Base-by-base conservation (phyloP, 495 filamentous ascomycete genomes). In the Penicillium chermesinum region DNA sequence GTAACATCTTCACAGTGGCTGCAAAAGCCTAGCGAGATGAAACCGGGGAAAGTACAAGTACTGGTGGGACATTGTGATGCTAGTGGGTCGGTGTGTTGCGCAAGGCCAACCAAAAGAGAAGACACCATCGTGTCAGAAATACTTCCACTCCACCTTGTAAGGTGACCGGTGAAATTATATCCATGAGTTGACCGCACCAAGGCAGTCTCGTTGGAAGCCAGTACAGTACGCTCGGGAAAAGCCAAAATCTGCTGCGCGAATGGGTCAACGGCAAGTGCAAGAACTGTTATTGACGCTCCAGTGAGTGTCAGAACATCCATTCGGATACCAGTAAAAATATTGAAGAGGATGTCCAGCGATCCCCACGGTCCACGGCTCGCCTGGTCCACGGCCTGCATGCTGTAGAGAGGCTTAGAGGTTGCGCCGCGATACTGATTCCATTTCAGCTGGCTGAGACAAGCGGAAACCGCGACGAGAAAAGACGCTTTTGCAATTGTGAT, bases 361-460 rank as follows among this genome's bases (percentile, higher is more conserved):
- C 50, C 50, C 30, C 38, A 47, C 0, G 44, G 44, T 14, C 50
- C 50, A 8, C 39, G 38, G 20, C 50, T 53, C 12, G 44, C 50
- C 16, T 53, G 39, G 10, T 53, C 50, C 8, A 53, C 7, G 2
- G 38, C 38, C n/a, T 53, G 44, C 12, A 53, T 38, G 6, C 47
- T 4, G 12, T 48, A 48, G 7, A 53, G 39, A 4, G 43, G 44
- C 8, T n/a, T 17, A 16, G 50, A 20, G 2, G n/a, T 13, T 14
- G 43, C 30, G n/a, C 15, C 32, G 19, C 38, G 38, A 22, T 13
- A 19, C 10, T 20, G 38, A 14, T 38, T 48, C 50, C 50, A 53
- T 33, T 53, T 53, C 6, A 53, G 39, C 22, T 53, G 50, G 15
- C 50, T 15, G 2, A 53, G 50, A 21, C 50, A 53, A 2, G 50